These are phyloP conservation scores for Phoenix roebelenii DNA, from an alignment of 176 grass and related monocot species.

Conservation along the genomic window DNA sequence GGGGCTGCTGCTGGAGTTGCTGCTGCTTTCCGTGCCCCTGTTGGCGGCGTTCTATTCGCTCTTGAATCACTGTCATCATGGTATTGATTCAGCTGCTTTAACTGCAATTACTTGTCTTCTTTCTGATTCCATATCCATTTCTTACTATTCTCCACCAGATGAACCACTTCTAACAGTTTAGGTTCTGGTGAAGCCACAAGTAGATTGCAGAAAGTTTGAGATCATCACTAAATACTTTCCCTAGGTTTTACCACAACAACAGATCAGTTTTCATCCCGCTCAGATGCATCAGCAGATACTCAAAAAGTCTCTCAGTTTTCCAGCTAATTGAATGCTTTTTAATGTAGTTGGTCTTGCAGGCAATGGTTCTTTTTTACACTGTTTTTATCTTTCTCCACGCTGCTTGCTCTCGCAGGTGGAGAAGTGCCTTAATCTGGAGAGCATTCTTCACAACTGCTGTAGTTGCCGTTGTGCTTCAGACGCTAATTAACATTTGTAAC, in stretches of 20 bases:
- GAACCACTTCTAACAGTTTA: no score
- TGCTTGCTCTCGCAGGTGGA: slow-evolving; percentile 45
- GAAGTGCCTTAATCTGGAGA: slow-evolving; percentile 86
- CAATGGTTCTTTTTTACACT: background rate
- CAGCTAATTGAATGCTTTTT: no score
- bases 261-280: no score
- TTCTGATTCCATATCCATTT: background rate
- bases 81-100: slow-evolving; percentile 12
- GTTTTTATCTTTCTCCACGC: background rate
- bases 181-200: no score
- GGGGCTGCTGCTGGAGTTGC: slow-evolving; percentile 67
- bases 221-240: no score
- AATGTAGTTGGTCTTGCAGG: background rate
- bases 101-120: background rate
- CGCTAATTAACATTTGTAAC: slow-evolving; percentile 60
- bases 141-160: no score
- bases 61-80: slow-evolving; percentile 83
- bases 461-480: slow-evolving; percentile 71
- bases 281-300: no score
- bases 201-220: no score
- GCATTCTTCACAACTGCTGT: slow-evolving; percentile 90
- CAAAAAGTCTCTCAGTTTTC: no score
- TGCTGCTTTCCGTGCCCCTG: slow-evolving; percentile 73
- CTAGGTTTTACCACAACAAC: no score
- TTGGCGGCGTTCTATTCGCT: slow-evolving; percentile 80